Conservation (phyloP, 345 rosid species). For the Heritiera fomes region DNA sequence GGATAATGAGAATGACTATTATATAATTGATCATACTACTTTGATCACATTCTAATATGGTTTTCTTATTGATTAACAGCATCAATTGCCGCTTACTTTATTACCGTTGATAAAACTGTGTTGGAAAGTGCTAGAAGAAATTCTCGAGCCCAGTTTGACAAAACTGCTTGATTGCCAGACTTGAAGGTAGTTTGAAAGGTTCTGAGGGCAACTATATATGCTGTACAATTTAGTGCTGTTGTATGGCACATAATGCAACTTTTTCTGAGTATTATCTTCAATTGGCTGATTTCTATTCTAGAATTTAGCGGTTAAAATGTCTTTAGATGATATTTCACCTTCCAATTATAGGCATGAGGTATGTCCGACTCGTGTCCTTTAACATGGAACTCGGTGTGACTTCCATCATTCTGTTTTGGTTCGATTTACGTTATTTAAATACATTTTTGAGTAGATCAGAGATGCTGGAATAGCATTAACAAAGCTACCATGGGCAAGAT, state of each 20-base stretch:
- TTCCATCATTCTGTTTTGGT: background rate
- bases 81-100: conserved; percentile 57
- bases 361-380: background rate
- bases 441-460: background rate
- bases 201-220: too few species aligned
- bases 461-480: background rate
- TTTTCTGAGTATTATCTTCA: background rate
- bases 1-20: background rate
- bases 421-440: background rate
- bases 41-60: background rate
- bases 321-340: too few species aligned
- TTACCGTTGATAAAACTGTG: conserved; percentile 62
- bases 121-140: conserved; percentile 60
- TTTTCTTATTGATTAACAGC: conserved; percentile 37
- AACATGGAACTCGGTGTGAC: background rate
- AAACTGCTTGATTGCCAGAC: conserved; percentile 24
- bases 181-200: background rate
- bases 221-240: background rate
- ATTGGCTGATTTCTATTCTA: background rate
- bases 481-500: background rate
- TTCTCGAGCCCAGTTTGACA: conserved; percentile 33
- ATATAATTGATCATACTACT: background rate
- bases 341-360: background rate
- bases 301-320: background rate
- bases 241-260: background rate